A percentile compares a stretch with the other conserved stretches of the same genome.
Evolutionary conservation across 768 basidiomycete species (phyloP).

Genomic region (Paxillus ammoniavirescens): DNA sequence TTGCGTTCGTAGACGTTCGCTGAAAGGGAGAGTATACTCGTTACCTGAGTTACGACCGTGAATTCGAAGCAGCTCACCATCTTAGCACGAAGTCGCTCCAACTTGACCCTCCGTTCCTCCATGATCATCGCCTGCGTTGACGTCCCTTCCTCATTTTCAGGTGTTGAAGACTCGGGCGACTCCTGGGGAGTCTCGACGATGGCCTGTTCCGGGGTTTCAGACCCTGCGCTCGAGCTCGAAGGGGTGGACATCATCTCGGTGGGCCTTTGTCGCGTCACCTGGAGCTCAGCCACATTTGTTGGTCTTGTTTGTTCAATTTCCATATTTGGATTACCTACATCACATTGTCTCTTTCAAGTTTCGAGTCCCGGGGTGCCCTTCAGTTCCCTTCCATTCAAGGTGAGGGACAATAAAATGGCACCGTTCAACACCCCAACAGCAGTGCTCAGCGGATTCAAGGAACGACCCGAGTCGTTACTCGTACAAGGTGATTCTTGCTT

Average conservation of each 20-base stretch:
- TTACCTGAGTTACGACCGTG: not conserved
- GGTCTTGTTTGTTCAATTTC: too few relatives aligned
- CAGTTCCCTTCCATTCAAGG: not conserved
- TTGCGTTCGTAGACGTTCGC: conserved; percentile 77
- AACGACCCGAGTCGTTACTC: conserved; percentile 34
- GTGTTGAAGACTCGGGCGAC: conserved; percentile 25
- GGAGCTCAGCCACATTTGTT: too few relatives aligned
- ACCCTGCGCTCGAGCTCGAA: conserved; percentile 1
- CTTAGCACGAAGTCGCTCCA: conserved; percentile 71
- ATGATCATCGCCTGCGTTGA: conserved; percentile 39
- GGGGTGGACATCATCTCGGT: conserved; percentile 12
- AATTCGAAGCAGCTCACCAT: conserved; percentile 52
- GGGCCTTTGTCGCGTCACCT: too few relatives aligned
- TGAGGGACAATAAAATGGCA: conserved; percentile 22
- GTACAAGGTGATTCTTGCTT: conserved; percentile 22
- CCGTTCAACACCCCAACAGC: conserved; percentile 29
- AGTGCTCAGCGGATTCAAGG: conserved; percentile 34
- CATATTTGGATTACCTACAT: too few relatives aligned
- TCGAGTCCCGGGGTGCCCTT: too few relatives aligned
- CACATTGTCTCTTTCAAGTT: too few relatives aligned
- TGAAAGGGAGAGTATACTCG: conserved; percentile 26
- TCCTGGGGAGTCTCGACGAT: conserved; percentile 21
- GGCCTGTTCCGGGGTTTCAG: not conserved
- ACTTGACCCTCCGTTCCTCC: conserved; percentile 74
- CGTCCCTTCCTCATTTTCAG: conserved; percentile 15